Base-by-base conservation (phyloP, 257 asterid genomes). In the Jacaranda copaia region DNA sequence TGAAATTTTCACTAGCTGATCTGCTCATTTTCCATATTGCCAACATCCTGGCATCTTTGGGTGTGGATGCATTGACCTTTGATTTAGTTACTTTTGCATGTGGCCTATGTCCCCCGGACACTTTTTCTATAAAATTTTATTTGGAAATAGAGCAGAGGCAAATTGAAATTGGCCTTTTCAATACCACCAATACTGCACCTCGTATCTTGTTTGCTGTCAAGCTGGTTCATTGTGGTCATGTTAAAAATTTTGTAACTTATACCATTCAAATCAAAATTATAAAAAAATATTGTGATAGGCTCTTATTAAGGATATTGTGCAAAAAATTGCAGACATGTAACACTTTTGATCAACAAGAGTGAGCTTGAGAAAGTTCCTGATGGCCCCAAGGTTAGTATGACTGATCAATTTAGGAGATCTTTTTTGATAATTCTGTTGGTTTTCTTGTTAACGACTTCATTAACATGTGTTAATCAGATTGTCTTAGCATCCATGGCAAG, bases 401-500 rank as follows among this genome's bases (percentile, higher is more conserved):
- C 70, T 65, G 62, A 68, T 79, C 65, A 68, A 12, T 52, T 68
- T 38, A 66, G 72, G 43, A 8, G 39, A 53, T 76, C 48, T 68
- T 84, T 72, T 83, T 63, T 48, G 49, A 67, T 77, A 18, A 38
- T 38, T 67, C 76, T 77, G 53, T 68, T 81, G 52, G 59, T 76
- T 78, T 81, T 74, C 62, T 49, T 64, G 57, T 68, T 83, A 71
- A 51, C 55, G 57, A 67, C 72, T 40, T 73, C 57, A 19, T 59
- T 80, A 36, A 42, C 75, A 61, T 39, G 12, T 78, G 76, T 68
- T 69, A 70, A 81, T 71, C 87, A 95, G 99, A 92, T 95, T 76
- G 97, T 96, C 81, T 86, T 96, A 57, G 94, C 97, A 74, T 96
- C 98, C 81, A 93, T 96, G 98, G 99, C 89, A 78, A 96, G 99